Evolutionary conservation across 129 eudicot genomes (phyloP).

Genomic region (Artemisia tridentata): DNA sequence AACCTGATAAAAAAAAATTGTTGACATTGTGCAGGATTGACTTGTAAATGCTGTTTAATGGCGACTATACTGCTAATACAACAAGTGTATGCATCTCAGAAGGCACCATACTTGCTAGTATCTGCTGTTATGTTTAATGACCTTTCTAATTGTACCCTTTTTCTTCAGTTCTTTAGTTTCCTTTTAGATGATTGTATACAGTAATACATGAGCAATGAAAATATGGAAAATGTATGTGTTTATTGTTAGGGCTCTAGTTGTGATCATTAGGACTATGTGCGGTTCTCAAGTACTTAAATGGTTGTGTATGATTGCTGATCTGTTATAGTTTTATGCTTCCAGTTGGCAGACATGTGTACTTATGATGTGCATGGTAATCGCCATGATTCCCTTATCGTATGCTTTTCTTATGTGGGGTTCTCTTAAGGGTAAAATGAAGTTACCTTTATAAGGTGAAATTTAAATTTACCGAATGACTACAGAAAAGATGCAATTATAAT

Average conservation of each 20-base stretch:
- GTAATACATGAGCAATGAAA: neutral
- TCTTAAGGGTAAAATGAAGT: neutral
- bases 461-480: neutral
- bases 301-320: conserved; percentile 19
- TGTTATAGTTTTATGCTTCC: neutral
- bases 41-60: conserved; percentile 29
- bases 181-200: conserved; percentile 13
- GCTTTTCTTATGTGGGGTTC: neutral
- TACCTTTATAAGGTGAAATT: neutral
- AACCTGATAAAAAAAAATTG: neutral
- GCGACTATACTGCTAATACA: conserved; percentile 13
- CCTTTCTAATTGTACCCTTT: conserved; percentile 8
- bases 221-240: conserved; percentile 9
- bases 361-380: neutral
- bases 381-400: neutral
- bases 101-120: conserved; percentile 10
- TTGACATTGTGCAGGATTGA: conserved; percentile 30
- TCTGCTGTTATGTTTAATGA: conserved; percentile 16
- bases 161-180: conserved; percentile 9
- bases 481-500: too few relatives aligned
- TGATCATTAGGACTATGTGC: neutral
- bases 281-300: neutral
- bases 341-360: neutral
- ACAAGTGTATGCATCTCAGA: conserved; percentile 11
- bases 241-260: conserved; percentile 4